Conservation (phyloP, 1,284 basidiomycete species). For the Cryptococcus maquisensis region DNA sequence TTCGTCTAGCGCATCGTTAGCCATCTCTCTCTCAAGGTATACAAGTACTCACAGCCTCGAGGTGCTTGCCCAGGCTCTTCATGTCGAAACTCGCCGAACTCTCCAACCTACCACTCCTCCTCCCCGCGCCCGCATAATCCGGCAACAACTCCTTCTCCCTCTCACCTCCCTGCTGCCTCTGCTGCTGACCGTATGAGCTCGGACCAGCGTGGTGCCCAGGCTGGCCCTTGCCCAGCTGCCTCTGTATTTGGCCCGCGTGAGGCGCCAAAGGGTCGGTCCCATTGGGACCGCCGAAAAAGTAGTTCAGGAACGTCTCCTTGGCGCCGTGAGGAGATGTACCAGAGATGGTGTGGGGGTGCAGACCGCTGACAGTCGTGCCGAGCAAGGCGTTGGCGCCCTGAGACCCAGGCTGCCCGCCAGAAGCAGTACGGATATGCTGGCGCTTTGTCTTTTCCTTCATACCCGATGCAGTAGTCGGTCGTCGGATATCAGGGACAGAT, state of each 20-base stretch:
- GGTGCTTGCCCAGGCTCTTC: slow-evolving; percentile 96
- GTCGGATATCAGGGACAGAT: slow-evolving; percentile 67
- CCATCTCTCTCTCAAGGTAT: background rate
- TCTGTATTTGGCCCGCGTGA: background rate
- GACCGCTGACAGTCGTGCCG: slow-evolving; percentile 44
- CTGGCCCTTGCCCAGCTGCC: background rate
- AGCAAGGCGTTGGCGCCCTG: slow-evolving; percentile 17
- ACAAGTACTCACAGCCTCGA: slow-evolving; percentile 69
- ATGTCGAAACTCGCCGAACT: slow-evolving; percentile 81
- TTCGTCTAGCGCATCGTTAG: slow-evolving; percentile 53
- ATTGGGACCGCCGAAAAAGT: slow-evolving; percentile 79
- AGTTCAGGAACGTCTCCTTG: slow-evolving; percentile 86
- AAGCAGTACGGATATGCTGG: slow-evolving; percentile 29
- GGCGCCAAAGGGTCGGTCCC: slow-evolving; percentile 11
- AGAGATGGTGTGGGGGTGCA: slow-evolving; percentile 52
- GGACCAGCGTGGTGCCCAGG: background rate
- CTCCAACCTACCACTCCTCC: slow-evolving; percentile 56
- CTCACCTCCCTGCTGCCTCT: background rate
- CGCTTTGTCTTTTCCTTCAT: slow-evolving; percentile 1
- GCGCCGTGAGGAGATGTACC: slow-evolving; percentile 52
- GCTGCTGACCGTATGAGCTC: background rate
- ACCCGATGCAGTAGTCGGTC: slow-evolving; percentile 13
- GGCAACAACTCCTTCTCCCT: slow-evolving; percentile 38
- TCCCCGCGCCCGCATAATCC: slow-evolving; percentile 41
- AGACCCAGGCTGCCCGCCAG: slow-evolving; percentile 9